These are phyloP conservation scores for Dioszegia aurantiaca DNA, from an alignment of 768 basidiomycete genomes.

Conservation along the genomic window DNA sequence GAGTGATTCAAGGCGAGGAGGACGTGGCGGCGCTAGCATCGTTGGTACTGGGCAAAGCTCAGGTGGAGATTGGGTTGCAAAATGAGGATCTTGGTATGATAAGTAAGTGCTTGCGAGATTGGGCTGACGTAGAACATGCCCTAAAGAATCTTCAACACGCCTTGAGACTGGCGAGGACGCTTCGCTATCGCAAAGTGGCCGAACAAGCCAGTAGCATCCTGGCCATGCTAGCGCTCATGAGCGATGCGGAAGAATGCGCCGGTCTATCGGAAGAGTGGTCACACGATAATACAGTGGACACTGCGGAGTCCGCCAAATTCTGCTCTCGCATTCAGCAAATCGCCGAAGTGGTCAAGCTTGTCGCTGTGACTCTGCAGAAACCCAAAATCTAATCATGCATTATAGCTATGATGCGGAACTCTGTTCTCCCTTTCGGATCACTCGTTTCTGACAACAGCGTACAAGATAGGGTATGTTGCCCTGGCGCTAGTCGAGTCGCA, in stretches of 20 bases:
- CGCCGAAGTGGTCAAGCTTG: not conserved
- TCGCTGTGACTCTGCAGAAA: not conserved
- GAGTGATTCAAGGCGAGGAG: conserved; percentile 29
- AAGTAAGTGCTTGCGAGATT: conserved; percentile 1
- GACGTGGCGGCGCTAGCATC: conserved; percentile 24
- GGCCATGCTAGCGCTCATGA: conserved; percentile 16
- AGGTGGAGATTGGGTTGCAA: conserved; percentile 23
- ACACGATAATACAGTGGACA: too few relatives aligned
- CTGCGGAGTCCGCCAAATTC: not conserved
- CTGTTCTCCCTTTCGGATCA: conserved; percentile 44
- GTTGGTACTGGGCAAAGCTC: conserved; percentile 30
- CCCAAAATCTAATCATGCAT: conserved; percentile 37
- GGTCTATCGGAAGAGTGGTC: too few relatives aligned
- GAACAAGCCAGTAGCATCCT: conserved; percentile 17
- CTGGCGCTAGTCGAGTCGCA: conserved; percentile 31
- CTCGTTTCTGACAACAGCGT: conserved; percentile 41
- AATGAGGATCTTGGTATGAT: not conserved
- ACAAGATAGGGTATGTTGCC: conserved; percentile 43
- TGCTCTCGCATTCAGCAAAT: not conserved
- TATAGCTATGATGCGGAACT: conserved; percentile 46
- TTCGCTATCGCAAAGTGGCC: conserved; percentile 18
- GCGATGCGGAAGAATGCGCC: not conserved
- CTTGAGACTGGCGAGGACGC: conserved; percentile 11
- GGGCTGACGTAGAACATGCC: conserved; percentile 10
- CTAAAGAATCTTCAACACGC: conserved; percentile 15